Evolutionary conservation across 345 rosid species (phyloP).

Genomic region (Camelina sativa): DNA sequence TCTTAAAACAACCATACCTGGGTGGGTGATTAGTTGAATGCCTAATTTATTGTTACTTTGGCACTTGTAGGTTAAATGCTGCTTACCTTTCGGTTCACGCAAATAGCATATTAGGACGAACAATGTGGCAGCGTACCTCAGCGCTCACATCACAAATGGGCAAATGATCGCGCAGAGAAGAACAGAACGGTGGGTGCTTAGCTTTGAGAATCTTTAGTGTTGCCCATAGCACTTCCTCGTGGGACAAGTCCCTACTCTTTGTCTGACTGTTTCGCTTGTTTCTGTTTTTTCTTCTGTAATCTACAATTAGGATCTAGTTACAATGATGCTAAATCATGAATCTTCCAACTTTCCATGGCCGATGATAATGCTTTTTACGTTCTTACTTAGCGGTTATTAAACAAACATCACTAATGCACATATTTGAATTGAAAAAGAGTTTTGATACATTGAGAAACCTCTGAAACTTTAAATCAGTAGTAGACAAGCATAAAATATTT

Average conservation of each 20-base stretch:
- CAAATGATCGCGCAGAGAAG: conserved; percentile 28
- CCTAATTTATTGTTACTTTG: conserved; percentile 27
- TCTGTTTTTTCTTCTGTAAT: conserved; percentile 9
- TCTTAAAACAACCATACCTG: not conserved
- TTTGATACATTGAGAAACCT: conserved; percentile 42
- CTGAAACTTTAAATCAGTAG: conserved; percentile 34
- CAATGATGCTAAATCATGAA: conserved; percentile 13
- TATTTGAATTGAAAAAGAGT: conserved; percentile 30
- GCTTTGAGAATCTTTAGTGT: conserved; percentile 26
- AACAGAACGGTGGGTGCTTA: not conserved
- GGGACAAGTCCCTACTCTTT: conserved; percentile 15
- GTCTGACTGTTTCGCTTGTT: conserved; percentile 20
- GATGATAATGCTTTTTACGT: not conserved
- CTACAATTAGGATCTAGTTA: conserved; percentile 24
- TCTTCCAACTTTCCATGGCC: conserved; percentile 2
- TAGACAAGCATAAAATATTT: conserved; percentile 35
- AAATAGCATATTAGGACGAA: conserved; percentile 71
- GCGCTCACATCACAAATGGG: conserved; percentile 49
- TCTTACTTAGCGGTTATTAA: not conserved
- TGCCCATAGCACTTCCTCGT: conserved; percentile 17
- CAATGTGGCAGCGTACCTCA: conserved; percentile 72
- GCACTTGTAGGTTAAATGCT: conserved; percentile 70
- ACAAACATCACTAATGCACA: conserved; percentile 36
- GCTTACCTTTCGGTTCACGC: conserved; percentile 80
- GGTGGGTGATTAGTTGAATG: conserved; percentile 18